Evolutionary conservation across 345 rosid species (phyloP).

Genomic region (Sonneratia caseolaris): DNA sequence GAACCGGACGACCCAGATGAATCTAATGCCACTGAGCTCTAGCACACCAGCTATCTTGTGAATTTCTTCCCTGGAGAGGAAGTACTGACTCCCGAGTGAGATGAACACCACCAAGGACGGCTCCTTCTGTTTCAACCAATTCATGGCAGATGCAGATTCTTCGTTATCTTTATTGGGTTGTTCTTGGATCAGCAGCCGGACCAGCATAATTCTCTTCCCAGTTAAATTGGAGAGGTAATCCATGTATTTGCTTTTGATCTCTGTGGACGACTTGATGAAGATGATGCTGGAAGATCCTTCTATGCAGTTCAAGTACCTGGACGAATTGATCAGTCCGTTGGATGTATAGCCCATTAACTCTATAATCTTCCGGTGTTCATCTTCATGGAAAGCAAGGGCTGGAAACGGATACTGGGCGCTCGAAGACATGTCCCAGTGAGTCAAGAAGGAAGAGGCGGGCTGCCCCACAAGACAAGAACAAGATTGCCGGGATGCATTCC

Average conservation of each 20-base stretch:
- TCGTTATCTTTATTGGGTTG: slow-evolving; percentile 6
- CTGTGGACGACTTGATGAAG: slow-evolving; percentile 17
- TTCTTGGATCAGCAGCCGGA: slow-evolving; percentile 27
- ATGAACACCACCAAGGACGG: slow-evolving; percentile 14
- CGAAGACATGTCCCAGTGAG: background rate
- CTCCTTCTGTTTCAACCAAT: slow-evolving; percentile 21
- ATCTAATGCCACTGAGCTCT: slow-evolving; percentile 17
- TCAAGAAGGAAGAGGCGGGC: slow-evolving; percentile 3
- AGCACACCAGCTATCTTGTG: slow-evolving; percentile 23
- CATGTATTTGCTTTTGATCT: slow-evolving; percentile 21
- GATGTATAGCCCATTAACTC: slow-evolving; percentile 8
- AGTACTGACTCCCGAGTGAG: slow-evolving; percentile 24
- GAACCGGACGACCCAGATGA: slow-evolving; percentile 28
- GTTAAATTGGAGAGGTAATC: slow-evolving; percentile 14
- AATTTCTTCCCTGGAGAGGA: slow-evolving; percentile 21
- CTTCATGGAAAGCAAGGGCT: slow-evolving; percentile 1
- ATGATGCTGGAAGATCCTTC: slow-evolving; percentile 11
- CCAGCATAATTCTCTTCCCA: slow-evolving; percentile 14
- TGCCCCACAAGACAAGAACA: slow-evolving; percentile 12
- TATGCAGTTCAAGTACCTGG: slow-evolving; percentile 10
- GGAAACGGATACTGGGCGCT: slow-evolving; percentile 8
- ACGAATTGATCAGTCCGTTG: slow-evolving; percentile 8
- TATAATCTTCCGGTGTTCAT: slow-evolving; percentile 2
- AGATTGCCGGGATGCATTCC: slow-evolving; percentile 13
- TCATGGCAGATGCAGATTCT: slow-evolving; percentile 1